Conservation (phyloP, 768 basidiomycete genomes). For the Crucibulum laeve region DNA sequence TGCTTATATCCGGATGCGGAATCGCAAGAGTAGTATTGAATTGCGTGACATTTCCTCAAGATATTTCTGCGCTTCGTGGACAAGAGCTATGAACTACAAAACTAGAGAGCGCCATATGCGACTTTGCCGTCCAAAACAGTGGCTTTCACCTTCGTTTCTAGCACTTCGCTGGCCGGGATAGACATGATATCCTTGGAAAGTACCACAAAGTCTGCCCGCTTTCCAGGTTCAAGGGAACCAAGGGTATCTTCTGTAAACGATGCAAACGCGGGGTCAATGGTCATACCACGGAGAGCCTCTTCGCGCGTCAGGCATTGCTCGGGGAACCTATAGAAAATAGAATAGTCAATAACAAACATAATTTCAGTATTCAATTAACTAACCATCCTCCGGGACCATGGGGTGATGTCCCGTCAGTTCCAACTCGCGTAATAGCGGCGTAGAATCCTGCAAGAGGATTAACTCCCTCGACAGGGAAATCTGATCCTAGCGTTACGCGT, state of each 20-base stretch:
- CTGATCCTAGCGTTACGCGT: conserved; percentile 76
- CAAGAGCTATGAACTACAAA: too few relatives aligned
- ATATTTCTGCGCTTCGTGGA: too few relatives aligned
- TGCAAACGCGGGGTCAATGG: conserved; percentile 83
- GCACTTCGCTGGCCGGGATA: conserved; percentile 51
- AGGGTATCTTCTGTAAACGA: conserved; percentile 70
- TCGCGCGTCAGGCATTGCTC: conserved; percentile 69
- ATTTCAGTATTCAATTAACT: conserved; percentile 13
- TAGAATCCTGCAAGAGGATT: conserved; percentile 85
- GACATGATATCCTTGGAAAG: conserved; percentile 81
- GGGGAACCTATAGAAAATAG: conserved; percentile 59
- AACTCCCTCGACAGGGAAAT: conserved; percentile 85
- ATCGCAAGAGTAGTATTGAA: too few relatives aligned
- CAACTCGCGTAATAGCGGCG: conserved; percentile 79
- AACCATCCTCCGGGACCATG: conserved; percentile 84
- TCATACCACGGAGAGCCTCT: conserved; percentile 86
- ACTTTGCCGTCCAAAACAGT: conserved; percentile 75
- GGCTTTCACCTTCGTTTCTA: conserved; percentile 62
- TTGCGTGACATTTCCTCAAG: too few relatives aligned
- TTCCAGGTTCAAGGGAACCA: conserved; percentile 77
- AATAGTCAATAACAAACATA: conserved; percentile 1
- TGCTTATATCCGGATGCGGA: too few relatives aligned
- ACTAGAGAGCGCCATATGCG: conserved; percentile 35
- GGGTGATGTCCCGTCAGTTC: conserved; percentile 68
- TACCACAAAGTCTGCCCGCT: conserved; percentile 83